phyloP scores from a whole-genome alignment of 2,329 filamentous ascomycete species.

The Dactylella cylindrospora region DNA sequence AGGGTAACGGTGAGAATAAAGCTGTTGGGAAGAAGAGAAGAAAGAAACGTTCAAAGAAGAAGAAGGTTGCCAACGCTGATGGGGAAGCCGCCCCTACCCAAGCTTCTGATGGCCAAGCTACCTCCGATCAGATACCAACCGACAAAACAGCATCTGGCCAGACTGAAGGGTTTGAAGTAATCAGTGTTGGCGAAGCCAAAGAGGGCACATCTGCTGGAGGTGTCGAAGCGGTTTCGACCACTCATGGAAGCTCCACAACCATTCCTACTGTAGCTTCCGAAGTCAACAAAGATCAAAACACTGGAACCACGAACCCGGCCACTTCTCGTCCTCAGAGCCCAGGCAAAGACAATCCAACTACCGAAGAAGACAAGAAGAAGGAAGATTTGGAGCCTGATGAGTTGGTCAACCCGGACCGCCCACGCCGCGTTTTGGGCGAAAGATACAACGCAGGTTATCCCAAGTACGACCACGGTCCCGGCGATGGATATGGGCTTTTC shows the following conservation, averaged over 20 bases:
- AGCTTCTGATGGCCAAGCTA: too few species aligned
- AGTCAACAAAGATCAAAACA: constrained; percentile 10
- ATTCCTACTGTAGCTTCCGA: constrained; percentile 10
- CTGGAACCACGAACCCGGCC: constrained; percentile 7
- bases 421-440: constrained; percentile 21
- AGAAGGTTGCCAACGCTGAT: constrained; percentile 15
- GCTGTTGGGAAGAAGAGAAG: constrained; percentile 28
- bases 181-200: constrained; percentile 17
- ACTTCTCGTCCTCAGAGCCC: constrained; percentile 12
- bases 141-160: constrained; percentile 14
- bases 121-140: too few species aligned
- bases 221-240: constrained; percentile 4
- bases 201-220: constrained; percentile 4
- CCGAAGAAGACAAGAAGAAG: constrained; percentile 17
- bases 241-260: constrained; percentile 32
- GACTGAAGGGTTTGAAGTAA: constrained; percentile 29
- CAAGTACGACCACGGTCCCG: constrained; percentile 50
- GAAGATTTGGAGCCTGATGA: constrained; percentile 24
- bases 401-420: constrained; percentile 18
- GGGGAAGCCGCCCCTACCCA: too few species aligned
- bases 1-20: constrained; percentile 7
- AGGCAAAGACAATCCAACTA: background rate
- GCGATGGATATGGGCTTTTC: constrained; percentile 67
- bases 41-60: constrained; percentile 16
- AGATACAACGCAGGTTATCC: constrained; percentile 47